Conservation (phyloP, 2,329 filamentous ascomycete species). For the Penicillium crustosum region DNA sequence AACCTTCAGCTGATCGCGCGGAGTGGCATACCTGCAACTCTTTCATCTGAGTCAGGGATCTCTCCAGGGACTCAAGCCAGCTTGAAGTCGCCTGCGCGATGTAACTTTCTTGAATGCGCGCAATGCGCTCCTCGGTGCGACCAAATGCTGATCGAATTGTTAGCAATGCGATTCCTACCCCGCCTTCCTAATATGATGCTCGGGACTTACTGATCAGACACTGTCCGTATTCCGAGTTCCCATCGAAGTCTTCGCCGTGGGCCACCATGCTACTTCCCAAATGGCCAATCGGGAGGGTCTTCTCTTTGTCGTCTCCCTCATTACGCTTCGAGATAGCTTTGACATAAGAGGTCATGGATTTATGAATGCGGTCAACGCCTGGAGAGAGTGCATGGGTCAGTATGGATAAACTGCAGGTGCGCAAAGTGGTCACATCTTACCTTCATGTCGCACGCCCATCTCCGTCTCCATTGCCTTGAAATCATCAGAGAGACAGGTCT, state of each 20-base stretch:
- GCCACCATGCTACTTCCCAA: constrained; percentile 81
- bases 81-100: constrained; percentile 72
- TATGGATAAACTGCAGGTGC: not conserved
- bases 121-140: constrained; percentile 82
- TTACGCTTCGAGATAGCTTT: constrained; percentile 83
- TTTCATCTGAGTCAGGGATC: constrained; percentile 91
- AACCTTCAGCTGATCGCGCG: not conserved
- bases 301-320: constrained; percentile 85
- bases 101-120: constrained; percentile 81
- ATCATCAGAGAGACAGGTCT: constrained; percentile 82
- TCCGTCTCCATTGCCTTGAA: constrained; percentile 88
- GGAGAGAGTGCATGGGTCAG: constrained; percentile 3
- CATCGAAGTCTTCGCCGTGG: constrained; percentile 91
- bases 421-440: constrained; percentile 48
- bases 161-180: not conserved
- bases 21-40: constrained; percentile 76
- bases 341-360: constrained; percentile 79
- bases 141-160: constrained; percentile 61
- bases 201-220: constrained; percentile 67
- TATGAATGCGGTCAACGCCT: constrained; percentile 91
- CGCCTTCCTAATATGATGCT: not conserved
- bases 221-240: constrained; percentile 86
- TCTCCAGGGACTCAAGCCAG: constrained; percentile 90
- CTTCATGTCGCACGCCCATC: constrained; percentile 85
- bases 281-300: constrained; percentile 74